phyloP scores from a whole-genome alignment of 176 grass and related monocot species.

The maize (Zea mays) region DNA sequence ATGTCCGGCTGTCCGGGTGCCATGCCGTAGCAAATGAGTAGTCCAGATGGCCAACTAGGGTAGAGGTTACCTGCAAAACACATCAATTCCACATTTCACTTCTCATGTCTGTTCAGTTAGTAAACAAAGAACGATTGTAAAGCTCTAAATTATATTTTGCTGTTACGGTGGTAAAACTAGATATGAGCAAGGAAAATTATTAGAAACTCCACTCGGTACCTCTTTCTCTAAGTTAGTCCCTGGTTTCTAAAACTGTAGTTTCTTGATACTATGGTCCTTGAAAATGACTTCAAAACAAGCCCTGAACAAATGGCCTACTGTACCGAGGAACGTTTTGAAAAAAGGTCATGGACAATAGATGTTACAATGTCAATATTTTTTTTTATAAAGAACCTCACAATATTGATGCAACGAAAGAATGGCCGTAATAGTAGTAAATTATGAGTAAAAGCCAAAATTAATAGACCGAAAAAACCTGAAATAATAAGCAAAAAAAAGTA shows the following conservation, averaged over 20 bases:
- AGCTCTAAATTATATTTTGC: background rate
- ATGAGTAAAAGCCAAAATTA: background rate
- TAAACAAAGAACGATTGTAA: conserved; percentile 3
- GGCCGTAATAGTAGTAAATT: background rate
- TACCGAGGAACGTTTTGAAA: background rate
- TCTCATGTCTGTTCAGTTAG: background rate
- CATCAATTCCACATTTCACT: background rate
- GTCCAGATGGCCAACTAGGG: conserved; percentile 73
- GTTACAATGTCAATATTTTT: background rate
- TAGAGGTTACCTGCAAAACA: conserved; percentile 54
- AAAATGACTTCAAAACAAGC: background rate
- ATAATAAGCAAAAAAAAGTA: conserved; percentile 14
- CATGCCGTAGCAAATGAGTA: conserved; percentile 90
- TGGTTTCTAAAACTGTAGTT: background rate
- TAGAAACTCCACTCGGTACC: background rate
- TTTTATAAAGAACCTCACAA: background rate
- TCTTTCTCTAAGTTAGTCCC: background rate
- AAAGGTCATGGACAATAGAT: background rate
- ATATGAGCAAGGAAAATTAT: background rate
- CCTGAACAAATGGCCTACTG: background rate
- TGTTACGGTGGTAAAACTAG: background rate
- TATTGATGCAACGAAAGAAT: background rate
- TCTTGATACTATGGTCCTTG: background rate
- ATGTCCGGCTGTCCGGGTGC: conserved; percentile 58
- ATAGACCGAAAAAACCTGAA: background rate